phyloP scores from a whole-genome alignment of 345 rosid genomes.

The Laguncularia racemosa region DNA sequence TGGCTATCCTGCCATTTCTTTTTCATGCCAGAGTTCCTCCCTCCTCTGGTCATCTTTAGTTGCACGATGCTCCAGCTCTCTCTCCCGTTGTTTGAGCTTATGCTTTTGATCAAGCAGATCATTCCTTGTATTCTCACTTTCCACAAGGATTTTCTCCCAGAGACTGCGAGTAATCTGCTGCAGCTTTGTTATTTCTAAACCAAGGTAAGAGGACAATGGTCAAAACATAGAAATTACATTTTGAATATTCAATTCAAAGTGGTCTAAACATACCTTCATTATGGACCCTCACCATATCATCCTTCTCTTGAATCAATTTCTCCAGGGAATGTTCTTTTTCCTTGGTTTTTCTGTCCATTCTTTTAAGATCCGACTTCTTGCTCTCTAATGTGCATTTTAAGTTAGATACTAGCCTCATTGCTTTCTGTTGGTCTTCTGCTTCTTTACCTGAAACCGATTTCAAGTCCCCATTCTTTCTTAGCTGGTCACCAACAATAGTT shows the following conservation, averaged over 20 bases:
- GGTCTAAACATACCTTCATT: slow-evolving; percentile 41
- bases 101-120: slow-evolving; percentile 27
- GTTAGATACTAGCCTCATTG: slow-evolving; percentile 24
- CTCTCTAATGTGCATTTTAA: slow-evolving; percentile 35
- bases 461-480: slow-evolving; percentile 46
- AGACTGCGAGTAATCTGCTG: slow-evolving; percentile 23
- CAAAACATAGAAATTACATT: background rate
- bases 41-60: slow-evolving; percentile 41
- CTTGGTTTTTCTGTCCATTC: slow-evolving; percentile 32
- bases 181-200: slow-evolving; percentile 26
- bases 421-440: slow-evolving; percentile 41
- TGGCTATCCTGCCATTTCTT: slow-evolving; percentile 33
- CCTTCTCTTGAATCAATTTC: slow-evolving; percentile 22
- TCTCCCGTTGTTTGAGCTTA: slow-evolving; percentile 33
- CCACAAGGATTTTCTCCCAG: slow-evolving; percentile 28
- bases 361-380: slow-evolving; percentile 23
- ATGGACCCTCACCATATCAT: slow-evolving; percentile 26
- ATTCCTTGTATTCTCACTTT: slow-evolving; percentile 31
- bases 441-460: slow-evolving; percentile 37
- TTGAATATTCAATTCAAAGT: background rate
- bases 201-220: slow-evolving; percentile 1
- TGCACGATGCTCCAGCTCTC: slow-evolving; percentile 34
- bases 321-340: slow-evolving; percentile 21
- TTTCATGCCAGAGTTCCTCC: slow-evolving; percentile 28
- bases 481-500: slow-evolving; percentile 30